Conservation (phyloP, 106 monocot genomes). For the Allium cepa region DNA sequence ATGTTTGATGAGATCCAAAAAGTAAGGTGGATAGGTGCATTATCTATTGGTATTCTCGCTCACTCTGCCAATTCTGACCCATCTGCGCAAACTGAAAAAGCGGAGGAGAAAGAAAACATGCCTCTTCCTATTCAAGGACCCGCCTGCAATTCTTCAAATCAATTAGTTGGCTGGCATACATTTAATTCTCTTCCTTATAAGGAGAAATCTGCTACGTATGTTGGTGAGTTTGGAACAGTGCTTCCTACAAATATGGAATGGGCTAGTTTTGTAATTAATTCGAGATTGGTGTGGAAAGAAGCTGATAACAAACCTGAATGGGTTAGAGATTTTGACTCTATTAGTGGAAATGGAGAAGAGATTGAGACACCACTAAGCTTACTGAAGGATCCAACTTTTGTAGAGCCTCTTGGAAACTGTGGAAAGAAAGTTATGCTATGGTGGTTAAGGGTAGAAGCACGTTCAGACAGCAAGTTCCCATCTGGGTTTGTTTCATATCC, state of each 20-base stretch:
- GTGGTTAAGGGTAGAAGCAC: conserved; percentile 83
- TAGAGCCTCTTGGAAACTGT: conserved; percentile 81
- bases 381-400: conserved; percentile 40
- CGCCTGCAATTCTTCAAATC: conserved; percentile 65
- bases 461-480: conserved; percentile 73
- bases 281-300: conserved; percentile 71
- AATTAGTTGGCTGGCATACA: conserved; percentile 64
- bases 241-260: conserved; percentile 64
- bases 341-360: conserved; percentile 30
- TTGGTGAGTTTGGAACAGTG: conserved; percentile 50
- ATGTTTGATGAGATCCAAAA: conserved; percentile 87
- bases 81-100: conserved; percentile 6
- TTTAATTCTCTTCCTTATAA: conserved; percentile 50
- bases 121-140: conserved; percentile 70
- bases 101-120: conserved; percentile 29
- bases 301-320: conserved; percentile 45
- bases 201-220: conserved; percentile 27
- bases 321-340: conserved; percentile 51
- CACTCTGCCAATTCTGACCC: conserved; percentile 35
- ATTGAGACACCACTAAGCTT: conserved; percentile 54
- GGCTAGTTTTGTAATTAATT: conserved; percentile 84
- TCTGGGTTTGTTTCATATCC: conserved; percentile 35
- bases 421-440: conserved; percentile 77
- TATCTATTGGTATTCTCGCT: conserved; percentile 69
- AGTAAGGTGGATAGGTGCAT: conserved; percentile 70